Evolutionary conservation across 345 rosid species (phyloP), one percentile per base, ranked within the genome.

Genomic region (Heritiera fomes): DNA sequence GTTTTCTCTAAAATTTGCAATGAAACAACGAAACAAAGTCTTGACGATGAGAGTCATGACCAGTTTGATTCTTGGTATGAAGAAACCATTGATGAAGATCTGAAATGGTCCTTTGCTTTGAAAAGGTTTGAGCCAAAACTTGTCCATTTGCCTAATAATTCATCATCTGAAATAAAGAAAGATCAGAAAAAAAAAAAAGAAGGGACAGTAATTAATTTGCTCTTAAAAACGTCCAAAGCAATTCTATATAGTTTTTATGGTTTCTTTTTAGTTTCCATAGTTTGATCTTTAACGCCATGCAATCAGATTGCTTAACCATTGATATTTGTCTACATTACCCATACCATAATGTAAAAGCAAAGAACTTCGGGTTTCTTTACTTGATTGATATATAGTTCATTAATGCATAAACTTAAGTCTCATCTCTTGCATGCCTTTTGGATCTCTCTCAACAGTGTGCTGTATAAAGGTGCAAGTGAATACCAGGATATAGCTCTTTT

Each of bases 81-180:
- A 81, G 98, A 93, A 82, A 79, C 85, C 80, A 87, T 95, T 41
- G 96, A 93, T 75, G 94, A 90, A 30, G 90, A 95, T 84, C 96
- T 95, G 85, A 93, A 92, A 73, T 95, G 99, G 99, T 93, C 96
- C 18, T 95, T 93, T 81, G 94, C 94, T 60, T 82, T 93, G 80
- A 93, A 93, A 84, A 91, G 98, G 98, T 94, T 46, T 50, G 52
- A 63, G 3, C 73, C n/a, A 2, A 15, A 65, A 38, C 71, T 61
- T 15, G 7, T 28, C 32, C 52, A 17, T 45, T 23, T 12, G 9
- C 10, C 18, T 47, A 53, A 3, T n/a, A 56, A 2, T 7, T 56
- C 61, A 56, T 18, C 10, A n/a, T 18, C 61, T 43, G 5, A n/a
- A 2, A 67, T 18, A 40, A 20, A 18, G 30, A 55, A 58, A 20